Base-by-base conservation (phyloP, 225 moss, liverwort and hornwort genomes). In the Climacium dendroides region DNA sequence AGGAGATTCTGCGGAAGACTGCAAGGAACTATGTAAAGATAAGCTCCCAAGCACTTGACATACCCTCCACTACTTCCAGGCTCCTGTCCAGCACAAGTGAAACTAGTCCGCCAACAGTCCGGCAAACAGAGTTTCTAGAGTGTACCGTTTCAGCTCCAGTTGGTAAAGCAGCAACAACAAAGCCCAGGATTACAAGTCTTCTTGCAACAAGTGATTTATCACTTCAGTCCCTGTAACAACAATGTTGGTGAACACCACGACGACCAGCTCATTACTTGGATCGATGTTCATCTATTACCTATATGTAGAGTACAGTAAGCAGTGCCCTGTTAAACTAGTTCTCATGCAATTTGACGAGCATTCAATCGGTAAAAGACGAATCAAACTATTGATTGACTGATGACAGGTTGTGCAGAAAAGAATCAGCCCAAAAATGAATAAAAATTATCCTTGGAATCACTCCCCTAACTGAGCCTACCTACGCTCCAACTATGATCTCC, bases 401-500 rank as follows among this genome's bases (percentile, higher is more conserved):
- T 71, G 57, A 64, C 10, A 87, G 54, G 55, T 84, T 65, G 77
- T 78, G 84, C 87, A 81, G 85, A 71, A 81, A 85, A 60, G 70
- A 86, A 53, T 76, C 39, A 74, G 70, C 55, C 84, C 74, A 37
- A 83, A 67, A 85, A 86, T 84, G 80, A 88, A 86, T 48, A 55
- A 85, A 76, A 80, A 74, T 76, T 80, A 55, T 75, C 86, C 84
- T 69, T 54, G 20, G 23, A 86, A 85, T 80, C 83, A 91, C 87
- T 83, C 32, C 69, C 74, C 77, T 84, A 81, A 65, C 79, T 67
- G 87, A 59, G 81, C 76, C 89, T 91, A 85, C 74, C 85, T 90
- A 90, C 52, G 74, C 80, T 89, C 86, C 53, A 84, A 86, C 80
- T 83, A 83, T 41, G 74, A 93, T 92, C 86, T 92, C 92, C 81